Evolutionary conservation across 2,329 filamentous ascomycete species (phyloP).

Genomic region (Sclerotinia trifoliorum): DNA sequence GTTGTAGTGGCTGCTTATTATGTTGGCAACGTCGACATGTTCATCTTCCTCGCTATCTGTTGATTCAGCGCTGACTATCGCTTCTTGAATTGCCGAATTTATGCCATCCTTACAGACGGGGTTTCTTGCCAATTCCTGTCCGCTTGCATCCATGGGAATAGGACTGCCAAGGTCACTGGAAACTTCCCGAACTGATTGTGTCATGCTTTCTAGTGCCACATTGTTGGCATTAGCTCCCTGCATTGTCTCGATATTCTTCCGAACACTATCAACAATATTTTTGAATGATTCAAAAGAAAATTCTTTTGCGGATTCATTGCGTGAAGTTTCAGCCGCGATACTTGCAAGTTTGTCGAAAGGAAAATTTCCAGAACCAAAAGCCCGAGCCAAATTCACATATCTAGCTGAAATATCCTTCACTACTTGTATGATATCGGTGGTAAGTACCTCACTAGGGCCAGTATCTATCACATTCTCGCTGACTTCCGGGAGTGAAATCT

Average conservation of each 20-base stretch:
- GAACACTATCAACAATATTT: background rate
- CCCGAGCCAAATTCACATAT: background rate
- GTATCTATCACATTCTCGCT: too few species aligned
- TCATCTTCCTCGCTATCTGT: slow-evolving; percentile 4
- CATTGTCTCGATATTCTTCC: background rate
- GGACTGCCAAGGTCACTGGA: background rate
- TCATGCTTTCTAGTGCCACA: background rate
- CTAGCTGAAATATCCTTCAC: background rate
- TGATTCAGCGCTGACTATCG: background rate
- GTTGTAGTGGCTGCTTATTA: background rate
- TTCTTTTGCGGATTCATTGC: background rate
- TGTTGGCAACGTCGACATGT: background rate
- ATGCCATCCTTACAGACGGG: background rate
- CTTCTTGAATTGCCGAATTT: background rate
- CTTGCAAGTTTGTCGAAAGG: background rate
- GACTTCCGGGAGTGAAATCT: background rate
- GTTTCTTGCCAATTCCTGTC: background rate
- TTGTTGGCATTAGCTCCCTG: background rate
- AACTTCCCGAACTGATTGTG: background rate
- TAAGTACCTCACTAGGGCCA: background rate
- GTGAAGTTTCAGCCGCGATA: too few species aligned
- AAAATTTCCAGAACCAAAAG: background rate
- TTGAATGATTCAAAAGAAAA: slow-evolving; percentile 4
- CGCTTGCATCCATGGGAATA: background rate
- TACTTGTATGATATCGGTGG: background rate